Evolutionary conservation across 73 alveolate genomes (phyloP).

Genomic region (Halteria grandinella): DNA sequence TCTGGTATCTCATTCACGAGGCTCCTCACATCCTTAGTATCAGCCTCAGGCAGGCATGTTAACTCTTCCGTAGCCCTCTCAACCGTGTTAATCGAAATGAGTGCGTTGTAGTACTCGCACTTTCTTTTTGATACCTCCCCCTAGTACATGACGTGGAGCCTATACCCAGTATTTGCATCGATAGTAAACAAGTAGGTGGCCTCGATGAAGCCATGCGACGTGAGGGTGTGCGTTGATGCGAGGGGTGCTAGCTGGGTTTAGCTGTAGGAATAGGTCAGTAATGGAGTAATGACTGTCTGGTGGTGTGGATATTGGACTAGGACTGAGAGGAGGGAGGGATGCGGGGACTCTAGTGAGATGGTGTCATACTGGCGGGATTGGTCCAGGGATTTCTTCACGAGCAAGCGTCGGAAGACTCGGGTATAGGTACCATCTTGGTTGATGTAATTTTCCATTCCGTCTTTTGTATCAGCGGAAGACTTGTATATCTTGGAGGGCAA

Average conservation of each 20-base stretch:
- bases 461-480: neutral
- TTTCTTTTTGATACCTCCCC: too few species aligned
- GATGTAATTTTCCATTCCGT: slow-evolving; percentile 10
- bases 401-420: neutral
- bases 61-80: neutral
- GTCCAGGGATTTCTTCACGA: neutral
- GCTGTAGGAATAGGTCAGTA: too few species aligned
- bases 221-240: too few species aligned
- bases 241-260: too few species aligned
- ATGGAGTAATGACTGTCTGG: too few species aligned
- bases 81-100: neutral
- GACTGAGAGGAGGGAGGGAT: slow-evolving; percentile 2
- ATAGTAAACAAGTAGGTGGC: too few species aligned
- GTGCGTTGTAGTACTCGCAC: slow-evolving; percentile 2
- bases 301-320: neutral
- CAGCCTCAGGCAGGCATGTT: neutral
- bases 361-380: slow-evolving; percentile 1
- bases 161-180: too few species aligned
- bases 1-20: slow-evolving; percentile 1
- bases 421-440: slow-evolving; percentile 11
- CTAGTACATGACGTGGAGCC: too few species aligned
- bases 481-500: slow-evolving; percentile 14
- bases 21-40: neutral
- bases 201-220: too few species aligned
- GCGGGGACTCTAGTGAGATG: neutral